These are phyloP conservation scores for Mycena amicta DNA, from an alignment of 768 basidiomycete species.

Conservation along the genomic window DNA sequence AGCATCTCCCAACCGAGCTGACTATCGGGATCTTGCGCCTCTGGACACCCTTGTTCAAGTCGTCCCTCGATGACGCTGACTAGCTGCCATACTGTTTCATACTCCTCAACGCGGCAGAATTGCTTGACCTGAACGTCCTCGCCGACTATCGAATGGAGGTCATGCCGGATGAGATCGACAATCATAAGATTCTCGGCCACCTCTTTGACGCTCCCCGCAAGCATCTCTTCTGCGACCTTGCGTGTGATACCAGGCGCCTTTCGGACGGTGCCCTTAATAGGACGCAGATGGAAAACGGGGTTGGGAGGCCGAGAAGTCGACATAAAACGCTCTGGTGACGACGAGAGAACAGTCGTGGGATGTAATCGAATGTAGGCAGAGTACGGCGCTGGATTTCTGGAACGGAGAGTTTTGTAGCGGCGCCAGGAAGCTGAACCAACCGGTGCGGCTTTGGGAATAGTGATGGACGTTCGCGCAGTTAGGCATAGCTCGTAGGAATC, in stretches of 20 bases:
- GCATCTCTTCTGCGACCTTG: conserved; percentile 62
- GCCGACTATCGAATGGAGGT: conserved; percentile 82
- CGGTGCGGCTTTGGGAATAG: conserved; percentile 38
- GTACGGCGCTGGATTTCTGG: conserved; percentile 86
- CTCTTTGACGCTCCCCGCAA: conserved; percentile 78
- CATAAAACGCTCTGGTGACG: conserved; percentile 91
- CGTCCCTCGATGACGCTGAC: conserved; percentile 90
- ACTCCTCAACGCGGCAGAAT: conserved; percentile 88
- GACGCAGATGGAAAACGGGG: conserved; percentile 78
- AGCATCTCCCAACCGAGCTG: conserved; percentile 81
- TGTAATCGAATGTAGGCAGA: conserved; percentile 79
- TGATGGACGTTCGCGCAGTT: conserved; percentile 70
- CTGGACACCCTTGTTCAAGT: conserved; percentile 35
- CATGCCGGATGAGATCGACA: conserved; percentile 93
- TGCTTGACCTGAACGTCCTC: conserved; percentile 81
- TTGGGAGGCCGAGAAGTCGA: conserved; percentile 71
- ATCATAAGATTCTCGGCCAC: conserved; percentile 98
- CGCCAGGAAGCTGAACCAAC: conserved; percentile 63
- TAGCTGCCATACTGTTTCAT: conserved; percentile 92
- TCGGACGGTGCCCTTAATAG: conserved; percentile 91
- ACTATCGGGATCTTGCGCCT: conserved; percentile 40
- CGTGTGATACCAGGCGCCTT: conserved; percentile 67
- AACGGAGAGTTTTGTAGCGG: conserved; percentile 70
- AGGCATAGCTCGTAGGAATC: conserved; percentile 94
- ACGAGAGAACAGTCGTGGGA: conserved; percentile 77